Conservation (phyloP, 352 stramenopile species). For the Phytophthora capsici region DNA sequence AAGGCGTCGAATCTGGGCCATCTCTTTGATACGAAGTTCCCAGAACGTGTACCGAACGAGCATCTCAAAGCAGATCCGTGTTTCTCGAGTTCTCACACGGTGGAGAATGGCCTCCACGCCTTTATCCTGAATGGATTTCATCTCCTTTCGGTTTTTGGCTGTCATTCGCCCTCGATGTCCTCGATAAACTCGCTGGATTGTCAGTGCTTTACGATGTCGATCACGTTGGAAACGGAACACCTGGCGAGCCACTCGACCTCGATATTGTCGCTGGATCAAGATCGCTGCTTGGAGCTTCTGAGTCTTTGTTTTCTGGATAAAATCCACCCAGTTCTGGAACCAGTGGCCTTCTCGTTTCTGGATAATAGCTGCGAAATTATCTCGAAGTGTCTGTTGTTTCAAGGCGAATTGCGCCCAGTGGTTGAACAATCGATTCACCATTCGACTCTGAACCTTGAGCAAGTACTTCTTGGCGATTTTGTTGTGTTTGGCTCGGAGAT, state of each 20-base stretch:
- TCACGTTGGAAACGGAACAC: constrained; percentile 46
- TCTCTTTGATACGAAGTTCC: constrained; percentile 42
- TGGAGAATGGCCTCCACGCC: constrained; percentile 34
- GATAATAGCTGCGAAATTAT: constrained; percentile 54
- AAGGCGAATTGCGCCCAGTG: constrained; percentile 52
- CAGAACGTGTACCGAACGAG: constrained; percentile 30
- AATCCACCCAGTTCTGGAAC: constrained; percentile 58
- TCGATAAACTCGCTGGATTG: constrained; percentile 68
- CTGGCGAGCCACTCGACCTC: constrained; percentile 57
- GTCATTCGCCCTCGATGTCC: constrained; percentile 40
- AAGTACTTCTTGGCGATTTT: constrained; percentile 63
- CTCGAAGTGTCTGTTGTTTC: constrained; percentile 50
- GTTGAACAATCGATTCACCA: constrained; percentile 57
- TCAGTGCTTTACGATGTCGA: constrained; percentile 30
- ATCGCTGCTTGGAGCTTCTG: constrained; percentile 34
- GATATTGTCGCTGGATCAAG: constrained; percentile 71
- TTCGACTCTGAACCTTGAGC: constrained; percentile 55
- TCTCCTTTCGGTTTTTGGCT: constrained; percentile 21
- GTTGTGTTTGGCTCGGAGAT: constrained; percentile 53
- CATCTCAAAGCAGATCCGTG: constrained; percentile 38
- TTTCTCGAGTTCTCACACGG: constrained; percentile 39
- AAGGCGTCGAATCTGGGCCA: constrained; percentile 27
- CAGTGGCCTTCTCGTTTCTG: constrained; percentile 47
- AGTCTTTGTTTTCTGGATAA: constrained; percentile 36
- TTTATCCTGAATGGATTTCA: constrained; percentile 43